phyloP scores from a whole-genome alignment of 1,139 yeast genomes.

The Yamadazyma buinensis region DNA sequence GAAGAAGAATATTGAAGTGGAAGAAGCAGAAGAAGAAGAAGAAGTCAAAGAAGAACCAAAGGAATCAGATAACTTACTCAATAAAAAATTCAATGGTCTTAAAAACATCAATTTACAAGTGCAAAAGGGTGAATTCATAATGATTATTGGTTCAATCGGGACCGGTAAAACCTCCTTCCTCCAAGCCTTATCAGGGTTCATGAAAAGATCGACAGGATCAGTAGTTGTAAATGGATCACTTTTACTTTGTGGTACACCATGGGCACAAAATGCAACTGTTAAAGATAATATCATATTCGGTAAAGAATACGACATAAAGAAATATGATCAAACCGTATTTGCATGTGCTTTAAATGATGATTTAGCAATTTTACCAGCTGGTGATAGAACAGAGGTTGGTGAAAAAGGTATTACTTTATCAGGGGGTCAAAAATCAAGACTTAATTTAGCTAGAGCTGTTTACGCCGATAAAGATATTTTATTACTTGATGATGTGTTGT shows the following conservation, averaged over 20 bases:
- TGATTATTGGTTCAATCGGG: slow-evolving; percentile 70
- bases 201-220: slow-evolving; percentile 49
- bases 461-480: slow-evolving; percentile 65
- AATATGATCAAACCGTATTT: slow-evolving; percentile 53
- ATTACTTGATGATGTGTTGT: slow-evolving; percentile 77
- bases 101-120: slow-evolving; percentile 17
- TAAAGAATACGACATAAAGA: slow-evolving; percentile 45
- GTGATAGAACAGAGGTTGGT: slow-evolving; percentile 85
- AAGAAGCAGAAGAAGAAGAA: slow-evolving; percentile 1
- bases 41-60: slow-evolving; percentile 1
- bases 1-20: not conserved
- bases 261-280: slow-evolving; percentile 85
- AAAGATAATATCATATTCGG: slow-evolving; percentile 77
- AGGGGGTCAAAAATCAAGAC: slow-evolving; percentile 92
- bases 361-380: slow-evolving; percentile 68
- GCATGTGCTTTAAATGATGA: slow-evolving; percentile 71
- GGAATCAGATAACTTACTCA: slow-evolving; percentile 1
- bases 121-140: slow-evolving; percentile 54
- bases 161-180: slow-evolving; percentile 67
- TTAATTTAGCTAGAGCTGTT: slow-evolving; percentile 80
- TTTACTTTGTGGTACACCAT: slow-evolving; percentile 53
- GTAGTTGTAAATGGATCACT: slow-evolving; percentile 43
- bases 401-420: slow-evolving; percentile 89
- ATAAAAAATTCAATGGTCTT: slow-evolving; percentile 8
- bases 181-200: slow-evolving; percentile 58